Conservation (phyloP, 2,329 filamentous ascomycete genomes). For the Nemania sp. region DNA sequence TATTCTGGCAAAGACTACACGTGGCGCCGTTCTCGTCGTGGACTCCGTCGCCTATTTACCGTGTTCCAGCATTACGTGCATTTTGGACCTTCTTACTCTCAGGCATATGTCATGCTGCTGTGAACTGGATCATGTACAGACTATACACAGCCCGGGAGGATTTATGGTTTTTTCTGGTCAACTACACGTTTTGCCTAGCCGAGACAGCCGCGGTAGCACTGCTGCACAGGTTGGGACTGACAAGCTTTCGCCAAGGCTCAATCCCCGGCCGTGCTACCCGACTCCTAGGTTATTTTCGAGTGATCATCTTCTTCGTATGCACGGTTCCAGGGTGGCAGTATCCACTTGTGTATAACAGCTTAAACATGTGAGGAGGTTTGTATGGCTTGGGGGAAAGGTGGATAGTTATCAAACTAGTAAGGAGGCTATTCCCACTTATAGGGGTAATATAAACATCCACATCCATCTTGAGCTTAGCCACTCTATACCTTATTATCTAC, state of each 20-base stretch:
- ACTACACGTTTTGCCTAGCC: background rate
- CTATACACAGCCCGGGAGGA: background rate
- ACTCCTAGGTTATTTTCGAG: background rate
- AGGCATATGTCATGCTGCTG: background rate
- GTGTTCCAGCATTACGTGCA: background rate
- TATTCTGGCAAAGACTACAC: background rate
- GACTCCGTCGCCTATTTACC: background rate
- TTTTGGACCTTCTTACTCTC: background rate
- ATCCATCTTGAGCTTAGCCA: too few species aligned
- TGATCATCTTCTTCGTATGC: conserved; percentile 2
- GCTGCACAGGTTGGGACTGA: background rate
- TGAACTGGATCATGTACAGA: conserved; percentile 1
- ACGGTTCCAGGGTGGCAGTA: background rate
- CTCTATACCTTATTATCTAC: too few species aligned
- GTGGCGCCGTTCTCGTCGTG: too few species aligned
- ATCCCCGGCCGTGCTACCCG: background rate
- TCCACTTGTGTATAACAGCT: background rate
- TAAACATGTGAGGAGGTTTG: background rate
- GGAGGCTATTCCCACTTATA: background rate
- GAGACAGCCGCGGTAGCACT: background rate
- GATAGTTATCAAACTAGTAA: too few species aligned
- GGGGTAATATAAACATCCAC: background rate
- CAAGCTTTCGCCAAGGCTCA: background rate
- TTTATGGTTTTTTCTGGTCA: background rate
- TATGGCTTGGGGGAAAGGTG: too few species aligned